phyloP scores from a whole-genome alignment of 2,329 filamentous ascomycete species.

The Trichoderma sp. region DNA sequence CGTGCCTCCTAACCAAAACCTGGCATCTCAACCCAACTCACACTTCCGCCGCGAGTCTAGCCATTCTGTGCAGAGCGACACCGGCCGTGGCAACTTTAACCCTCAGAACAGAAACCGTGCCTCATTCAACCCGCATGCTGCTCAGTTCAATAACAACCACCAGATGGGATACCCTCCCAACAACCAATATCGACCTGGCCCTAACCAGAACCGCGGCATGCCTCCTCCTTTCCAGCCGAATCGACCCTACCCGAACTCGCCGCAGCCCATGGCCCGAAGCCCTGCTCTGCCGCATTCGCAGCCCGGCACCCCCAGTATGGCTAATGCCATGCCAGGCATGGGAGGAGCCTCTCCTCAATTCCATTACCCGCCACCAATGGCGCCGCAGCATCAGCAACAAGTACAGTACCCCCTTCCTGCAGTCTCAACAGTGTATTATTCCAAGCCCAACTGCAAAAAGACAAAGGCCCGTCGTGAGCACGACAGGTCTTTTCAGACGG shows the following conservation, averaged over 20 bases:
- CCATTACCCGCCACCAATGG: conserved; percentile 61
- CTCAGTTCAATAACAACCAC: conserved; percentile 51
- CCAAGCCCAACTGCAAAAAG: conserved; percentile 49
- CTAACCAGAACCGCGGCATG: conserved; percentile 55
- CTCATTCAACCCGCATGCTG: conserved; percentile 47
- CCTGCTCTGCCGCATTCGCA: conserved; percentile 66
- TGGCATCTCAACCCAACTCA: conserved; percentile 63
- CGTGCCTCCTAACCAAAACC: conserved; percentile 61
- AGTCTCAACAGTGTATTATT: conserved; percentile 39
- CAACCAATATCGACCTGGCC: conserved; percentile 46
- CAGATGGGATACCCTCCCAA: conserved; percentile 49
- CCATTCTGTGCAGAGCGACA: conserved; percentile 68
- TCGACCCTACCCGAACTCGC: conserved; percentile 58
- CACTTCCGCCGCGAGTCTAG: conserved; percentile 86
- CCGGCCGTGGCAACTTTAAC: conserved; percentile 57
- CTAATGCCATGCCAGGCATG: conserved; percentile 61
- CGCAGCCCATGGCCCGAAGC: conserved; percentile 62
- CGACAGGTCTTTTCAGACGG: conserved; percentile 48
- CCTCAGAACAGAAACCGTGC: conserved; percentile 52
- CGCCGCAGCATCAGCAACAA: conserved; percentile 59
- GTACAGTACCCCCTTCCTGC: conserved; percentile 54
- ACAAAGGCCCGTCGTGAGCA: conserved; percentile 49
- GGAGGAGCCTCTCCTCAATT: conserved; percentile 62
- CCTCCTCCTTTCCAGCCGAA: conserved; percentile 50
- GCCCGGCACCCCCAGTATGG: conserved; percentile 71